Evolutionary conservation across 768 basidiomycete genomes (phyloP).

Genomic region (Pleurotus giganteus): DNA sequence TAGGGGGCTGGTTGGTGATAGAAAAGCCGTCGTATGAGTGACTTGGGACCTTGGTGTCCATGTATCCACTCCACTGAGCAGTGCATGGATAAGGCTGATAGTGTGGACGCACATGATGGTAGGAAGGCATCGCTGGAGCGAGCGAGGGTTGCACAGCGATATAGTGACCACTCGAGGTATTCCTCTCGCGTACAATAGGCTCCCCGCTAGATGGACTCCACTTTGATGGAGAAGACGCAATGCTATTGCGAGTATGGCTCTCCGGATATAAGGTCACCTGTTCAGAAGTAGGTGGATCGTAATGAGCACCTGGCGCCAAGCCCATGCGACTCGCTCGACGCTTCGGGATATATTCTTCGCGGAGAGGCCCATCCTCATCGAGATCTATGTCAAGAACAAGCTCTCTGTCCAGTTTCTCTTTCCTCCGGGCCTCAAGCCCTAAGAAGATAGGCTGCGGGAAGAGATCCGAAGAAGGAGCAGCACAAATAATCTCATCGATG

Average conservation of each 20-base stretch:
- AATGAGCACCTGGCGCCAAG: slow-evolving; percentile 14
- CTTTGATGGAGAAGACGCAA: slow-evolving; percentile 69
- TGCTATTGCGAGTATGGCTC: slow-evolving; percentile 21
- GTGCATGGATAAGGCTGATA: not conserved
- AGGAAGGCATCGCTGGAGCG: slow-evolving; percentile 34
- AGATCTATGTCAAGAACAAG: slow-evolving; percentile 73
- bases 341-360: slow-evolving; percentile 77
- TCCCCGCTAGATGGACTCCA: slow-evolving; percentile 85
- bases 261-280: slow-evolving; percentile 8
- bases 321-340: slow-evolving; percentile 49
- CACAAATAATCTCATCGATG: slow-evolving; percentile 67
- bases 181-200: slow-evolving; percentile 57
- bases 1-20: not conserved
- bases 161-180: slow-evolving; percentile 55
- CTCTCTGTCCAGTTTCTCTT: slow-evolving; percentile 48
- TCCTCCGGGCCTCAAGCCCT: slow-evolving; percentile 63
- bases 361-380: slow-evolving; percentile 79
- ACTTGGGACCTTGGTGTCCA: not conserved
- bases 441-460: slow-evolving; percentile 68
- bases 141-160: slow-evolving; percentile 60
- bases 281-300: slow-evolving; percentile 15
- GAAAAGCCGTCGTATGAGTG: not conserved
- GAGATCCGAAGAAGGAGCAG: slow-evolving; percentile 20
- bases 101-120: slow-evolving; percentile 19
- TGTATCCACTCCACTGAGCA: not conserved